Percentiles rank a stretch among this genome's conserved stretches.
Conservation (phyloP, 78 protist species). For the Goniomonas avonlea region DNA sequence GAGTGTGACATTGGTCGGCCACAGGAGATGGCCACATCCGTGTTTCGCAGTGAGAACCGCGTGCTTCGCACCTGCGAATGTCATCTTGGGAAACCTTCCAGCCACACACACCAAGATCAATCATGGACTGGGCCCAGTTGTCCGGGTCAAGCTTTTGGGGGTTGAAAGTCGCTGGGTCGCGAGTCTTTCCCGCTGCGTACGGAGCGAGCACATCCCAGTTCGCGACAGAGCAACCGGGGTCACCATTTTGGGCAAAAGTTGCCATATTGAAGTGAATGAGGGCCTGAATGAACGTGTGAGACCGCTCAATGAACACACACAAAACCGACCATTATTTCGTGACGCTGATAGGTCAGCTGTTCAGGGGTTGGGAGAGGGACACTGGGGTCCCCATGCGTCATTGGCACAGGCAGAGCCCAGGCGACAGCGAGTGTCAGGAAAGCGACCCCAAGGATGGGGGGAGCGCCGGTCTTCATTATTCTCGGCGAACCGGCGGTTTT, state of each 20-base stretch:
- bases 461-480: too few relatives aligned
- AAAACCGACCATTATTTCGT: not conserved
- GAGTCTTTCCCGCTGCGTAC: not conserved
- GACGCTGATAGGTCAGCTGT: not conserved
- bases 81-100: too few relatives aligned
- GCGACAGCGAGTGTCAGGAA: not conserved
- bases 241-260: not conserved
- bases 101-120: too few relatives aligned
- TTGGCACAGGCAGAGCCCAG: not conserved
- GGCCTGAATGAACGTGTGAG: too few relatives aligned
- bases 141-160: not conserved
- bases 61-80: slow-evolving; percentile 7
- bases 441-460: not conserved
- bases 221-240: not conserved
- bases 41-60: slow-evolving; percentile 17
- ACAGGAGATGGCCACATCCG: slow-evolving; percentile 15
- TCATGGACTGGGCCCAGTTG: not conserved
- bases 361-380: not conserved
- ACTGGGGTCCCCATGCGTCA: too few relatives aligned
- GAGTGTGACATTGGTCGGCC: not conserved
- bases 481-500: too few relatives aligned
- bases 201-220: not conserved
- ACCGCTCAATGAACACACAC: too few relatives aligned
- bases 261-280: slow-evolving; percentile 21
- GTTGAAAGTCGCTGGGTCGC: not conserved